Percentiles rank a stretch among this genome's conserved stretches.
Conservation (phyloP, 2,329 filamentous ascomycete species). For the Calonectria pseudoreteaudii region DNA sequence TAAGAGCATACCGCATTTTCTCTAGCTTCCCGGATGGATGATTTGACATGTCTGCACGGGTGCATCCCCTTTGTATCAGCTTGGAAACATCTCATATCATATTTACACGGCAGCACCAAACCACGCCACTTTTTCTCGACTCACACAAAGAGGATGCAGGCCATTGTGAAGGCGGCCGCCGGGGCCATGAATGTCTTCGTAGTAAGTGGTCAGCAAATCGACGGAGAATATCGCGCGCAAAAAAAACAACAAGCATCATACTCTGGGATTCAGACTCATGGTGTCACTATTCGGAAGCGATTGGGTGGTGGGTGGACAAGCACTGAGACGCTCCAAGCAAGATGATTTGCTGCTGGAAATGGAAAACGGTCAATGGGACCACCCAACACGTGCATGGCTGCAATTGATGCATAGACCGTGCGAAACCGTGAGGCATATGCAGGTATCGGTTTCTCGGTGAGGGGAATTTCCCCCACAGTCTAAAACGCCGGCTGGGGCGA, state of each 20-base stretch:
- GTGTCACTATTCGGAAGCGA: not conserved
- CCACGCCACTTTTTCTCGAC: slow-evolving; percentile 38
- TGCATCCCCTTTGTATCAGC: not conserved
- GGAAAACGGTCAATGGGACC: slow-evolving; percentile 1
- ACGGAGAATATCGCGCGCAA: not conserved
- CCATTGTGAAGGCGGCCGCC: slow-evolving; percentile 66
- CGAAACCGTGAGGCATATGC: slow-evolving; percentile 15
- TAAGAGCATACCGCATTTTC: slow-evolving; percentile 43
- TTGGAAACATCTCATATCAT: not conserved
- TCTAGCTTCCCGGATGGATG: slow-evolving; percentile 54
- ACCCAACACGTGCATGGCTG: slow-evolving; percentile 37
- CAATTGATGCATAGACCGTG: slow-evolving; percentile 41
- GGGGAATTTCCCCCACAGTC: slow-evolving; percentile 19
- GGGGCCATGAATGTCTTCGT: slow-evolving; percentile 60
- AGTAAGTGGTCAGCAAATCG: slow-evolving; percentile 16
- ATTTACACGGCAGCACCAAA: not conserved
- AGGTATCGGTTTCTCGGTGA: not conserved
- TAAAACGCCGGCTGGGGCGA: slow-evolving; percentile 17
- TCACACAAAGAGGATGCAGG: slow-evolving; percentile 61
- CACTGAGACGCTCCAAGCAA: not conserved
- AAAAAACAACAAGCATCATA: slow-evolving; percentile 20
- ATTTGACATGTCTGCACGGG: slow-evolving; percentile 52
- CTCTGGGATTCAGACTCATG: slow-evolving; percentile 45
- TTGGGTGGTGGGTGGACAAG: not conserved
- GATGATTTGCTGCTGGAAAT: slow-evolving; percentile 7